Evolutionary conservation across 2,329 filamentous ascomycete species (phyloP).

Genomic region (Akanthomyces dipterigenus): DNA sequence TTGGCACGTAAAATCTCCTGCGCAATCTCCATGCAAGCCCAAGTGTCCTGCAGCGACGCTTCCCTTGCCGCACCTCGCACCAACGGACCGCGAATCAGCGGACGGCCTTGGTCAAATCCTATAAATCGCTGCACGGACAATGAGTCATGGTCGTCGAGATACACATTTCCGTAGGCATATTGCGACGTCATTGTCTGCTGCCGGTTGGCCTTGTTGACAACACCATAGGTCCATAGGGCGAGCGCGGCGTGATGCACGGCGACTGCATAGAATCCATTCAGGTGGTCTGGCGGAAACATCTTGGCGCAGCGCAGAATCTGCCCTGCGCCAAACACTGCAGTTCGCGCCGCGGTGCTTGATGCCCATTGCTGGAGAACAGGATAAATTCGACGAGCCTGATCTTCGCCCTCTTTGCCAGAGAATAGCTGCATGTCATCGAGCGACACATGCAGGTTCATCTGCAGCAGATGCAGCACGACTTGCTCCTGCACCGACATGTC

Average conservation of each 20-base stretch:
- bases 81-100: conserved; percentile 38
- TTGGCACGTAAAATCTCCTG: conserved; percentile 51
- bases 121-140: conserved; percentile 51
- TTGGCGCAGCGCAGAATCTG: conserved; percentile 58
- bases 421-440: conserved; percentile 62
- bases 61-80: conserved; percentile 24
- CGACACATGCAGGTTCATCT: conserved; percentile 58
- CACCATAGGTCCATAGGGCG: conserved; percentile 63
- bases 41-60: conserved; percentile 47
- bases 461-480: conserved; percentile 45
- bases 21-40: conserved; percentile 51
- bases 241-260: conserved; percentile 63
- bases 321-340: conserved; percentile 61
- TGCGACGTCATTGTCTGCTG: conserved; percentile 26
- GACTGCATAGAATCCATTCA: conserved; percentile 62
- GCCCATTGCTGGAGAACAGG: conserved; percentile 54
- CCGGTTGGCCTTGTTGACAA: conserved; percentile 41
- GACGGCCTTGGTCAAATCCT: conserved; percentile 45
- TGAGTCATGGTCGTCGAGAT: conserved; percentile 51
- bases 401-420: conserved; percentile 59
- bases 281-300: conserved; percentile 41
- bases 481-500: conserved; percentile 40
- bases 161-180: conserved; percentile 34
- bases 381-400: conserved; percentile 55
- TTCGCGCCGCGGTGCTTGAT: conserved; percentile 46